Evolutionary conservation across 257 asterid genomes (phyloP).

Genomic region (Eustoma russellianum): DNA sequence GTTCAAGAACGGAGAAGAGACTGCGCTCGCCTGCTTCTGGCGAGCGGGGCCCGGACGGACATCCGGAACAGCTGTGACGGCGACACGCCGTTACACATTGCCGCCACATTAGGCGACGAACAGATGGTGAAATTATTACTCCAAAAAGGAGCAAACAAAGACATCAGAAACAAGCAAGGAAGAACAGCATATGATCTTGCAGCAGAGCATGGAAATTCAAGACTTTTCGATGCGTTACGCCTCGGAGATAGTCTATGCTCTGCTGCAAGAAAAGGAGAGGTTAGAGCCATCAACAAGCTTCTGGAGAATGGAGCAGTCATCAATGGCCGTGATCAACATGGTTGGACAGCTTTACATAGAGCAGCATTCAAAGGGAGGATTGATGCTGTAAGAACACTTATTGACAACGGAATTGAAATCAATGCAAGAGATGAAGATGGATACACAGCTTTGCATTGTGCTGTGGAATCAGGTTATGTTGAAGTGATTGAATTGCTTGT

Average conservation of each 20-base stretch:
- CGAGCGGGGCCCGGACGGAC: conserved; percentile 32
- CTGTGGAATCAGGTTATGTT: conserved; percentile 56
- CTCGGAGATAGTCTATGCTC: conserved; percentile 49
- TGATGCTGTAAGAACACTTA: conserved; percentile 38
- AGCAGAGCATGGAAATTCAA: conserved; percentile 57
- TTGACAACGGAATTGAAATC: conserved; percentile 50
- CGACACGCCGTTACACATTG: conserved; percentile 58
- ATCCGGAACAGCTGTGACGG: conserved; percentile 25
- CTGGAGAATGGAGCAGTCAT: conserved; percentile 55
- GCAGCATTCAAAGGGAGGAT: conserved; percentile 57
- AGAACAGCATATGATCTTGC: conserved; percentile 68
- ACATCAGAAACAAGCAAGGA: conserved; percentile 40
- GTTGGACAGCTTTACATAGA: conserved; percentile 71
- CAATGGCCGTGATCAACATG: conserved; percentile 61
- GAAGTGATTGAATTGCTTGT: conserved; percentile 57
- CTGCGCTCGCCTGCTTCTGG: conserved; percentile 50
- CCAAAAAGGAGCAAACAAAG: conserved; percentile 62
- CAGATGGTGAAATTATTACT: conserved; percentile 52
- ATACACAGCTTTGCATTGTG: conserved; percentile 63
- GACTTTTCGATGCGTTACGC: conserved; percentile 53
- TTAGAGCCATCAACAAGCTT: conserved; percentile 44
- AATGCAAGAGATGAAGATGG: conserved; percentile 62
- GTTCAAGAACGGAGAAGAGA: conserved; percentile 56
- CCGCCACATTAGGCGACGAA: conserved; percentile 52
- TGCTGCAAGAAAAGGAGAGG: conserved; percentile 62